A percentile compares a stretch with the other conserved stretches of the same genome.
These are phyloP conservation scores for Zygosaccharomyces sapae DNA, from an alignment of 1,139 yeast species.

Conservation along the genomic window DNA sequence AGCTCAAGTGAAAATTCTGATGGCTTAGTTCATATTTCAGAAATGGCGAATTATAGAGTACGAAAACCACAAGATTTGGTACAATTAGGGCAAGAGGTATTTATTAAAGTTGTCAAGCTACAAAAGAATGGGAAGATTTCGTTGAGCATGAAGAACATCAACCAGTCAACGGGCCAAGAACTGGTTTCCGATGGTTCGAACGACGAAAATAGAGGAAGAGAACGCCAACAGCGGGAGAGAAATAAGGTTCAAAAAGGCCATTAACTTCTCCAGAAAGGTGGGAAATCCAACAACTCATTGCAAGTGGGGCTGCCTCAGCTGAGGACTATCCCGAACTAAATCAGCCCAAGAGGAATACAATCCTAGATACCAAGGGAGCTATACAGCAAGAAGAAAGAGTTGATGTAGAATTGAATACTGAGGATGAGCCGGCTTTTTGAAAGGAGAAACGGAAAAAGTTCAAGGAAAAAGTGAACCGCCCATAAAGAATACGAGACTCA, in stretches of 20 bases:
- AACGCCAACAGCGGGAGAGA: slow-evolving; percentile 14
- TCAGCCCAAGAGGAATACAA: slow-evolving; percentile 31
- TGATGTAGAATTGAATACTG: slow-evolving; percentile 64
- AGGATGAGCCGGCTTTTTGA: slow-evolving; percentile 69
- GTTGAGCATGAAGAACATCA: slow-evolving; percentile 68
- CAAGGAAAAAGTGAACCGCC: slow-evolving; percentile 49
- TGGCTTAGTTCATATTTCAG: slow-evolving; percentile 79
- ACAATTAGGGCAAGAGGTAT: slow-evolving; percentile 56
- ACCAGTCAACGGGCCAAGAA: slow-evolving; percentile 63
- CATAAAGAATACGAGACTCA: slow-evolving; percentile 53
- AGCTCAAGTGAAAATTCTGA: slow-evolving; percentile 38
- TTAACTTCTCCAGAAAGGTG: slow-evolving; percentile 84
- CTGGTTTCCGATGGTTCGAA: slow-evolving; percentile 11
- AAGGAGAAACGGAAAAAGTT: slow-evolving; percentile 44
- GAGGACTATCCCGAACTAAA: slow-evolving; percentile 68
- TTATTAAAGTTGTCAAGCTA: slow-evolving; percentile 52
- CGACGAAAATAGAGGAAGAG: slow-evolving; percentile 32
- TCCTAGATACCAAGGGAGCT: slow-evolving; percentile 30
- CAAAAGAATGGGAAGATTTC: slow-evolving; percentile 52
- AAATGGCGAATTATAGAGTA: slow-evolving; percentile 50
- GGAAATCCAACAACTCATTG: slow-evolving; percentile 80
- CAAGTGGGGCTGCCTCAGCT: slow-evolving; percentile 69
- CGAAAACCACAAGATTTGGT: slow-evolving; percentile 59
- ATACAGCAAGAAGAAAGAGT: slow-evolving; percentile 51
- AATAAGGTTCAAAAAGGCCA: slow-evolving; percentile 38